These are phyloP conservation scores for Ilex aquifolium DNA, from an alignment of 257 asterid species.

Conservation along the genomic window DNA sequence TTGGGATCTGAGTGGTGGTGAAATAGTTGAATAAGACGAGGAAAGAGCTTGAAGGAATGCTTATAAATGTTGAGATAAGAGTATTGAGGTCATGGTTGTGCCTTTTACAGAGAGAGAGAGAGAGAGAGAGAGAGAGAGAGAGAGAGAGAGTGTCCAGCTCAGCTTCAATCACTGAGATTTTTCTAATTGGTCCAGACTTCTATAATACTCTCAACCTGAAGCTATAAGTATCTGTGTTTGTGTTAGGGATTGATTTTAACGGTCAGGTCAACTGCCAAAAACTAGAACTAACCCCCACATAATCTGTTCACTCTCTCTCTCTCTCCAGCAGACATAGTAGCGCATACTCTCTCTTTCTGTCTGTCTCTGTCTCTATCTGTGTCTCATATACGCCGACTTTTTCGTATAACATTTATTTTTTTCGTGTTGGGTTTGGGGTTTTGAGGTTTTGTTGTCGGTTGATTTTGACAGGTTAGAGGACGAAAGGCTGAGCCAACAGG, in stretches of 20 bases:
- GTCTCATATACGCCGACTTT: slow-evolving; percentile 41
- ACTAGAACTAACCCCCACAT: slow-evolving; percentile 60
- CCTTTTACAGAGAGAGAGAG: too few species aligned
- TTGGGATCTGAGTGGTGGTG: slow-evolving; percentile 8
- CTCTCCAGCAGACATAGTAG: neutral
- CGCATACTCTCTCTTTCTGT: slow-evolving; percentile 21
- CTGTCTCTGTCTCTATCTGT: slow-evolving; percentile 46
- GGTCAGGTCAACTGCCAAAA: slow-evolving; percentile 80
- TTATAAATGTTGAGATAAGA: neutral
- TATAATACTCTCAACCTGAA: slow-evolving; percentile 9
- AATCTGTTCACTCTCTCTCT: slow-evolving; percentile 44
- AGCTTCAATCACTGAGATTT: slow-evolving; percentile 26
- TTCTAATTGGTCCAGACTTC: slow-evolving; percentile 29
- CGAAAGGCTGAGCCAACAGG: slow-evolving; percentile 38
- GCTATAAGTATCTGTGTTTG: slow-evolving; percentile 15
- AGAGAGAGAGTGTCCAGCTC: slow-evolving; percentile 23
- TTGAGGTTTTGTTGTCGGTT: slow-evolving; percentile 28
- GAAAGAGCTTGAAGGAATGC: slow-evolving; percentile 7
- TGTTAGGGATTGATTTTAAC: slow-evolving; percentile 33
- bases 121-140: too few species aligned
- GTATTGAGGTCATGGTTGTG: too few species aligned
- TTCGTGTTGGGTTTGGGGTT: slow-evolving; percentile 18
- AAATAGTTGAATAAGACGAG: slow-evolving; percentile 26
- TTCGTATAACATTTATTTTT: slow-evolving; percentile 28
- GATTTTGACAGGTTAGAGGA: slow-evolving; percentile 52